A percentile compares a stretch with the other conserved stretches of the same genome.
These are phyloP conservation scores for Thraustochytrium striatum DNA, from an alignment of 352 stramenopile species.

Conservation along the genomic window DNA sequence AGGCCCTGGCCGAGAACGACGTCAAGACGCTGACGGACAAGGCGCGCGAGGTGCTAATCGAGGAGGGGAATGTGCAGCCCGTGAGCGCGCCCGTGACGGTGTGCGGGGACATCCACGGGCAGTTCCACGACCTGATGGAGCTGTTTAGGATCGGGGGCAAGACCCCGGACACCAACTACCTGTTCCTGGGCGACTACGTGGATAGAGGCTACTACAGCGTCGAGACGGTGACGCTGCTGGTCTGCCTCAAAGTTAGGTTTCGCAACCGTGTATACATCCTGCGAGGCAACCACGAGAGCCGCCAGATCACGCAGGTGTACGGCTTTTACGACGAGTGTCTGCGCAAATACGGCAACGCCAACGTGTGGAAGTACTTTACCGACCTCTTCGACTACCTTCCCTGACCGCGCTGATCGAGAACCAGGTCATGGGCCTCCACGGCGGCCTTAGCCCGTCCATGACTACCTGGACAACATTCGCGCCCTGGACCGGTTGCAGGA, in stretches of 20 bases:
- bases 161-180: slow-evolving; percentile 87
- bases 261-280: slow-evolving; percentile 82
- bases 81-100: slow-evolving; percentile 94
- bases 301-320: slow-evolving; percentile 92
- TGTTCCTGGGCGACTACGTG: slow-evolving; percentile 99
- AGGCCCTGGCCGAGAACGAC: slow-evolving; percentile 87
- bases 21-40: slow-evolving; percentile 90
- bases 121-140: slow-evolving; percentile 96
- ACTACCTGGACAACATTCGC: slow-evolving; percentile 86
- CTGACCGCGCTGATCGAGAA: slow-evolving; percentile 90
- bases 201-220: slow-evolving; percentile 95
- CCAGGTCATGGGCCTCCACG: slow-evolving; percentile 86
- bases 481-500: slow-evolving; percentile 89
- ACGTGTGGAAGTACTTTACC: slow-evolving; percentile 97
- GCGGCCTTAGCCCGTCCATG: slow-evolving; percentile 77
- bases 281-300: slow-evolving; percentile 88
- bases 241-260: slow-evolving; percentile 88
- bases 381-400: slow-evolving; percentile 92
- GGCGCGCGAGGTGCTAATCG: slow-evolving; percentile 90
- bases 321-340: slow-evolving; percentile 98
- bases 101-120: slow-evolving; percentile 91
- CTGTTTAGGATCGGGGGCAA: slow-evolving; percentile 86
- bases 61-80: slow-evolving; percentile 94
- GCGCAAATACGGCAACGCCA: slow-evolving; percentile 97
- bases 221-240: slow-evolving; percentile 80